Evolutionary conservation across 768 basidiomycete genomes (phyloP).

Genomic region (Guyanaporus albipodus): DNA sequence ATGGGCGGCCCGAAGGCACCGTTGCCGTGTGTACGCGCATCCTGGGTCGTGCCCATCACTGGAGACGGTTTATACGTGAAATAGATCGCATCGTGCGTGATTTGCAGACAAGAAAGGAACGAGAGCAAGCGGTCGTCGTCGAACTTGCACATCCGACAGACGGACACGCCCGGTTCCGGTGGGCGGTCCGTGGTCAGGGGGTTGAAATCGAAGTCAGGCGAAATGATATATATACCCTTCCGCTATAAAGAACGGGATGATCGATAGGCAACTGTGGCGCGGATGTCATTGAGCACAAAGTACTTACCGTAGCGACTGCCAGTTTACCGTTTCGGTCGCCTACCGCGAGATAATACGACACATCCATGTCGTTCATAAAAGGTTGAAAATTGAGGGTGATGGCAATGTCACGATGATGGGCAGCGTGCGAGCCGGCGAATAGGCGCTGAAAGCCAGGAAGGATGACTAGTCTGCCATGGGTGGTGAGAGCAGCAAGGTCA

Average conservation of each 20-base stretch:
- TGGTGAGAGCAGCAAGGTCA: slow-evolving; percentile 30
- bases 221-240: slow-evolving; percentile 26
- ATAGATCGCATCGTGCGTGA: slow-evolving; percentile 49
- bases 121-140: slow-evolving; percentile 16
- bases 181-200: slow-evolving; percentile 25
- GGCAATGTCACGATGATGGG: slow-evolving; percentile 40
- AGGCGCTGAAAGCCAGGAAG: slow-evolving; percentile 27
- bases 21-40: neutral
- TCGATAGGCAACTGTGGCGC: neutral
- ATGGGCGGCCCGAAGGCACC: neutral
- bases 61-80: slow-evolving; percentile 33
- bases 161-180: slow-evolving; percentile 31
- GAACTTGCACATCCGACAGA: slow-evolving; percentile 7
- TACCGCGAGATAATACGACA: slow-evolving; percentile 48
- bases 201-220: slow-evolving; percentile 22
- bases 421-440: slow-evolving; percentile 22
- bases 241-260: neutral
- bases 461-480: slow-evolving; percentile 24
- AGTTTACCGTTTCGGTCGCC: slow-evolving; percentile 38
- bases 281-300: neutral
- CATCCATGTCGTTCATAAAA: slow-evolving; percentile 6
- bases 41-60: neutral
- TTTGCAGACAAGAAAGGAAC: slow-evolving; percentile 48
- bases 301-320: slow-evolving; percentile 44
- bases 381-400: slow-evolving; percentile 24